phyloP scores from a whole-genome alignment of 192 early-diverging fungal species.

The Allomyces macrogynus region DNA sequence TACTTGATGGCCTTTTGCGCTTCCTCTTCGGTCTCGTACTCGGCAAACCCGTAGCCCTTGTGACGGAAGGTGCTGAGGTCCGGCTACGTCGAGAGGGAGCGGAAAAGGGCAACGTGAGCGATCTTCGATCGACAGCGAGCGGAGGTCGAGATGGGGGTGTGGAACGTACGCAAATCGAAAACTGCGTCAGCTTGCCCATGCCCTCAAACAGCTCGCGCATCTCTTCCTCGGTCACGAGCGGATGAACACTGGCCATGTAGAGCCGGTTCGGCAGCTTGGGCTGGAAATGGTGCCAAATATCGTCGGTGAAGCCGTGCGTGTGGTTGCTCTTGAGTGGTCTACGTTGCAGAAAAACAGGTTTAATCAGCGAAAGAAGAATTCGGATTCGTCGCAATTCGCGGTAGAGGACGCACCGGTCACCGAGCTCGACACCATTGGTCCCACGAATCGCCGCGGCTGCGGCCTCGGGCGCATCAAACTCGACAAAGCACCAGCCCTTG shows the following conservation, averaged over 20 bases:
- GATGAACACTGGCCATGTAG: not conserved
- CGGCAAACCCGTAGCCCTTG: not conserved
- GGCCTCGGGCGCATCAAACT: not conserved
- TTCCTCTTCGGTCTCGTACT: not conserved
- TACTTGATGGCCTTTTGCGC: not conserved
- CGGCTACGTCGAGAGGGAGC: not conserved
- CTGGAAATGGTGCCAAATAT: not conserved
- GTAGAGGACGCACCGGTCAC: not conserved
- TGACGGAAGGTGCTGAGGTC: not conserved
- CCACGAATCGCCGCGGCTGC: not conserved
- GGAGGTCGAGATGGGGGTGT: too few relatives aligned
- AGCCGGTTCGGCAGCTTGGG: not conserved
- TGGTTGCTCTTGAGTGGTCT: not conserved
- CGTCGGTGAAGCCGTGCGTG: not conserved
- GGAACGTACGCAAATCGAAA: not conserved
- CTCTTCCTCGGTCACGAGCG: not conserved
- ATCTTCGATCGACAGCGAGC: too few relatives aligned
- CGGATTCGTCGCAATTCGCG: too few relatives aligned
- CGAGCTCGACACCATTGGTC: not conserved
- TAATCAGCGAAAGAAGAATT: too few relatives aligned
- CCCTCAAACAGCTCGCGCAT: not conserved
- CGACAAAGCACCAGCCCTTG: constrained; percentile 1
- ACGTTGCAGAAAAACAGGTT: not conserved
- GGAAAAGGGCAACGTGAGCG: too few relatives aligned
- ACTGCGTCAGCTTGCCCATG: not conserved